Base-by-base conservation (phyloP, 2,329 filamentous ascomycete species). In the Lachnellula hyalina region DNA sequence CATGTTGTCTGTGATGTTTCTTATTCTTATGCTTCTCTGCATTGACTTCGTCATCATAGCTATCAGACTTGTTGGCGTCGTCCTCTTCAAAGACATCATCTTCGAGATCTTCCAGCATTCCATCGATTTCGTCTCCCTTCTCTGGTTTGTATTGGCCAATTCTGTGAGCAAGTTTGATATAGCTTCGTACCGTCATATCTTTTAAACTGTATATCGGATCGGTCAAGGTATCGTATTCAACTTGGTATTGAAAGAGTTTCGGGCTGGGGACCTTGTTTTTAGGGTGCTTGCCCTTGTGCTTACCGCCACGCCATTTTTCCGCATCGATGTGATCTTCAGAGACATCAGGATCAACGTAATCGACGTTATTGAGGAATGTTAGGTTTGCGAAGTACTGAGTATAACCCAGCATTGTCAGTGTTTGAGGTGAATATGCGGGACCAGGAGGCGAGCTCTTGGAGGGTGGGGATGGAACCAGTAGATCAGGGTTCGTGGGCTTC, bases 311-410 rank as follows among this genome's bases (percentile, higher is more conserved):
- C 84, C 86, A 87, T 58, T 76, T 77, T 32, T 67, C 61, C 7
- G 67, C 45, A 7, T 71, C 70, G n/a, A 68, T 60, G 6, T 69
- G 70, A 9, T 70, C 66, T 17, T 62, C 23, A 17, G 23, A 47
- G 5, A 56, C 52, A 2, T 54, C 54, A 44, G 52, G 41, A 5
- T 55, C 56, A 1, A 71, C 66, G 47, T 84, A 78, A 56, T 88
- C 38, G n/a, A 62, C 82, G 63, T 91, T 89, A 73, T 97, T 95
- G 72, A 96, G 86, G 55, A 83, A 75, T 0, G 93, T 97, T n/a
- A 99, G 75, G 70, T 99, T 99, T 57, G 93, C 91, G 71, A 84
- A 96, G 71, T 95, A 96, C 66, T 99, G 94, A 4, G 84, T 90
- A 71, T 90, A 96, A 5, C 89, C 84, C 3, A 87, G 78, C 58